phyloP scores from a whole-genome alignment of 192 early-diverging fungal genomes.

The Lunasporangiospora selenospora region DNA sequence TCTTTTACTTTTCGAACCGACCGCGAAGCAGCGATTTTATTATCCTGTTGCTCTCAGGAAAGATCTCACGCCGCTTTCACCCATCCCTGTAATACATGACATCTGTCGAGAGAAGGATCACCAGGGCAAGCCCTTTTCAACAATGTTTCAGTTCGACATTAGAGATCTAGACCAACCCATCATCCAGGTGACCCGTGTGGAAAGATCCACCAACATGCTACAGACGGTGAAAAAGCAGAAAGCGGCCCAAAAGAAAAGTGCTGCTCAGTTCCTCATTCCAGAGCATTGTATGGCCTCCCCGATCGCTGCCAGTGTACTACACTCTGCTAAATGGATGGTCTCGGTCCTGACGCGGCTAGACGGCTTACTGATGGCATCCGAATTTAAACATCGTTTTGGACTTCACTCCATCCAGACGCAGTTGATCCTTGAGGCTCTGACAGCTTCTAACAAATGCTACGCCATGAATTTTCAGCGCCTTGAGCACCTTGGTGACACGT shows the following conservation, averaged over 20 bases:
- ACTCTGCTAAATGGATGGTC: constrained; percentile 55
- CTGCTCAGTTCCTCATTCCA: constrained; percentile 10
- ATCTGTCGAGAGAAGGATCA: background rate
- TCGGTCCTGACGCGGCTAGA: constrained; percentile 67
- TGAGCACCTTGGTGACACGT: constrained; percentile 89
- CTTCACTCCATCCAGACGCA: constrained; percentile 45
- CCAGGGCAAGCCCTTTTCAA: background rate
- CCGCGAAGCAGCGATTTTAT: constrained; percentile 49
- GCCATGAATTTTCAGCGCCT: constrained; percentile 84
- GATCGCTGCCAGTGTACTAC: constrained; percentile 50
- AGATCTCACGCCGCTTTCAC: constrained; percentile 34
- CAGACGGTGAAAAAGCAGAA: background rate
- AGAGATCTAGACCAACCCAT: background rate
- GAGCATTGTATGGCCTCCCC: constrained; percentile 46
- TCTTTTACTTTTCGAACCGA: constrained; percentile 46
- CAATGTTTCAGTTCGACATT: background rate
- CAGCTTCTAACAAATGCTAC: constrained; percentile 66
- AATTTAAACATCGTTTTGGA: constrained; percentile 47
- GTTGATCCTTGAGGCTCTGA: constrained; percentile 70
- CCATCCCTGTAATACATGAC: background rate
- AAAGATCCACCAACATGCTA: background rate
- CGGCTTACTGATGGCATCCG: constrained; percentile 53
- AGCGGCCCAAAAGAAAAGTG: background rate
- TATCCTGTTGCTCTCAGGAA: constrained; percentile 29
- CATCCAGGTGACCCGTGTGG: background rate